Evolutionary conservation across 345 rosid species (phyloP), one percentile per base, ranked within the genome.

Genomic region (Salix dunnii): DNA sequence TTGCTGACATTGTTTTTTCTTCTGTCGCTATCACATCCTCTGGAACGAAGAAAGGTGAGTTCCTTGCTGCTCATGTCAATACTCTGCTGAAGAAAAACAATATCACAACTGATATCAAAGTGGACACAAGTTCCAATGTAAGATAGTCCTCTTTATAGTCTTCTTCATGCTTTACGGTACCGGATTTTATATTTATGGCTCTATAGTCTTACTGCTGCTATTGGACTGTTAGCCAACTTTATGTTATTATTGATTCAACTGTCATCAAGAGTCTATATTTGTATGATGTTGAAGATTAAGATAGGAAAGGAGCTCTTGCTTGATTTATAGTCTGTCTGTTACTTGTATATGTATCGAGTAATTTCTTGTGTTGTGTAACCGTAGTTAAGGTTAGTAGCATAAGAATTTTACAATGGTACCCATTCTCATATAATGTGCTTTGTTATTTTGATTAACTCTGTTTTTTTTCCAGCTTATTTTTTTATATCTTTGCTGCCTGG

Each of bases 51-150:
- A 96, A 96, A 80, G 98, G 94, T 68, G 91, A 87, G 6, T 21
- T 92, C 25, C 86, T 96, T 76, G 72, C 90, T 30, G 97, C 92
- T 77, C 98, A 96, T 90, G 88, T 96, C 36, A 83, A 77, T 74
- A 91, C 97, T 46, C 97, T 89, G 88, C 85, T 94, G 84, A 96
- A 88, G 85, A 82, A 79, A 74, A 82, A 82, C 71, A 82, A 82
- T 60, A 72, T 82, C 71, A 82, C 82, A 12, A 78, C 80, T 48
- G 82, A 82, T 73, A 46, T 82, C 7, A 82, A 82, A 78, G 85
- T 82, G 18, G 85, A 82, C 72, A 82, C 85, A 7, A 72, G 70
- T 60, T 70, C 97, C 63, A 91, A 94, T 55, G 97, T 92, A 82
- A 84, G 97, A 78, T 20, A 13, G 91, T 31, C 33, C 33, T 31